These are phyloP conservation scores for Penicillium brasilianum DNA, from an alignment of 2,329 filamentous ascomycete genomes.

Conservation along the genomic window DNA sequence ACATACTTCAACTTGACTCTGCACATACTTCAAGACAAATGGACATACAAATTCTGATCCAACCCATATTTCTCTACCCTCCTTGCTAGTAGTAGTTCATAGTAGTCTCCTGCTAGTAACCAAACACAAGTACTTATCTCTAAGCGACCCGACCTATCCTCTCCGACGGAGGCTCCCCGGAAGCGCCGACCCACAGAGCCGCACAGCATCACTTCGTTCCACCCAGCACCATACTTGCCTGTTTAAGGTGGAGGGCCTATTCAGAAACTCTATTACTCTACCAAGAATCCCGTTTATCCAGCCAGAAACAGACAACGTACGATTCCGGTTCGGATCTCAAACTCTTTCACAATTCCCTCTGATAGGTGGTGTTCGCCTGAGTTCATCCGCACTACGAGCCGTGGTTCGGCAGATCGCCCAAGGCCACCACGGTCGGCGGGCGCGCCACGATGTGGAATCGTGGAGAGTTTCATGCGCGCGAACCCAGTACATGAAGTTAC, in stretches of 20 bases:
- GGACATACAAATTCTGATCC: conserved; percentile 1
- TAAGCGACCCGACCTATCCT: not conserved
- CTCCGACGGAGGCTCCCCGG: conserved; percentile 3
- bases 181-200: conserved; percentile 10
- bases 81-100: not conserved
- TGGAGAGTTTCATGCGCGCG: not conserved
- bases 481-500: not conserved
- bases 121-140: not conserved
- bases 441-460: conserved; percentile 4
- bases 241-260: not conserved
- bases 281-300: not conserved
- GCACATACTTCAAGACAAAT: not conserved
- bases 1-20: not conserved
- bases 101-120: not conserved
- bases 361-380: not conserved
- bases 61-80: not conserved
- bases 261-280: not conserved
- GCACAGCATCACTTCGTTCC: not conserved
- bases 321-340: not conserved
- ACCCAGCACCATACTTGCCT: not conserved
- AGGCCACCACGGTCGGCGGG: conserved; percentile 8
- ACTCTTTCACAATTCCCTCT: not conserved
- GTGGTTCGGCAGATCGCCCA: conserved; percentile 8
- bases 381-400: not conserved
- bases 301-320: not conserved